A percentile compares a stretch with the other conserved stretches of the same genome.
Conservation (phyloP, 148 eudicot species). For the Cornus suecica region DNA sequence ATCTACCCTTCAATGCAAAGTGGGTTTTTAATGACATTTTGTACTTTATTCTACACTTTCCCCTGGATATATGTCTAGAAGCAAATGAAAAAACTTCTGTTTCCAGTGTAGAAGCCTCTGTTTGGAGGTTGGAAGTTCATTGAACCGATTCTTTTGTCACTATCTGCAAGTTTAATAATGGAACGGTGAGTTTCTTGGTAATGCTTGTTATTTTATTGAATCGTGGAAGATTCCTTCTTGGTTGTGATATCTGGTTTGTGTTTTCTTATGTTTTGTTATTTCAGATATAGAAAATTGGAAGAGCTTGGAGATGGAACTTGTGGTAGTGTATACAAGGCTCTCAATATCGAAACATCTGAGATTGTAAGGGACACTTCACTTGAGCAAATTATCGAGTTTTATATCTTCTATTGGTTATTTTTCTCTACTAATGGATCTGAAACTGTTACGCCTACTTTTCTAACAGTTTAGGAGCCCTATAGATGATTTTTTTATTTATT, state of each 20-base stretch:
- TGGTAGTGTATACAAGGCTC: constrained; percentile 90
- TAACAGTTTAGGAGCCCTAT: background rate
- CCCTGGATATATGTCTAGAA: constrained; percentile 30
- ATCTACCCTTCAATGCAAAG: constrained; percentile 52
- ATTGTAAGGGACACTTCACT: constrained; percentile 50
- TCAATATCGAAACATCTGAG: constrained; percentile 69
- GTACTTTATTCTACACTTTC: constrained; percentile 45
- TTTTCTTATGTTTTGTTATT: constrained; percentile 15
- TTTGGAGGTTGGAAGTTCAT: constrained; percentile 65
- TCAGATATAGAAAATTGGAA: constrained; percentile 71
- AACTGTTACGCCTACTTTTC: background rate
- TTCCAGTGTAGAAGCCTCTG: constrained; percentile 48
- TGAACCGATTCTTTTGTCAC: constrained; percentile 30
- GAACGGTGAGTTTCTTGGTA: constrained; percentile 52
- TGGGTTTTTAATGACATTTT: constrained; percentile 38
- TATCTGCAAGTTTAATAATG: constrained; percentile 39
- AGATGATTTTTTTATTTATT: background rate
- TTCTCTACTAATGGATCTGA: background rate
- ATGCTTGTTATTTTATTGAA: background rate
- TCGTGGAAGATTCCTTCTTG: background rate
- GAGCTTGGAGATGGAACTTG: constrained; percentile 98
- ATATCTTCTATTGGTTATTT: background rate
- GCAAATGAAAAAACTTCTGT: constrained; percentile 43
- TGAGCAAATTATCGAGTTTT: background rate
- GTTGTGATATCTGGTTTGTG: constrained; percentile 8